Conservation (phyloP, 2,329 filamentous ascomycete genomes). For the Bisporella sp. region DNA sequence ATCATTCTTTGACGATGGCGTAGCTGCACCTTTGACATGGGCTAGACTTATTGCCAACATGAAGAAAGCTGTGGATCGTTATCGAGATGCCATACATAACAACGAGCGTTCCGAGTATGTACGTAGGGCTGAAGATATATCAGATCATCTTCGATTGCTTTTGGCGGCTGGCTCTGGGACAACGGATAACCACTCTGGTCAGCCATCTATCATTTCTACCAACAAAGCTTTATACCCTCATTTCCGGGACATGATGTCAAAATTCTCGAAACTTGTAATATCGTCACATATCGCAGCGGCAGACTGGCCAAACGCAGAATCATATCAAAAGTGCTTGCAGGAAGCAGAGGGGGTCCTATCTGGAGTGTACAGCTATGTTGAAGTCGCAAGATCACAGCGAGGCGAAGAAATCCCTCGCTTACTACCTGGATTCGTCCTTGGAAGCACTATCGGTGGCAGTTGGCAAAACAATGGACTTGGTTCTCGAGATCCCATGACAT, state of each 20-base stretch:
- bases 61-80: constrained; percentile 82
- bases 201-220: constrained; percentile 97
- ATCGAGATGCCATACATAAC: constrained; percentile 80
- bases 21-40: constrained; percentile 77
- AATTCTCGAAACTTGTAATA: constrained; percentile 97
- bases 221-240: constrained; percentile 97
- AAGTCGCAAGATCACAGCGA: constrained; percentile 86
- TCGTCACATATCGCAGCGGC: constrained; percentile 96
- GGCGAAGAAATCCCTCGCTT: constrained; percentile 91
- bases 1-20: constrained; percentile 88
- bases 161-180: constrained; percentile 95
- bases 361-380: constrained; percentile 93
- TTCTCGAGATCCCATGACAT: constrained; percentile 63
- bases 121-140: constrained; percentile 92
- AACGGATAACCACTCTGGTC: constrained; percentile 96
- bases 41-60: constrained; percentile 86
- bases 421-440: constrained; percentile 86
- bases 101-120: constrained; percentile 87
- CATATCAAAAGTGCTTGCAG: constrained; percentile 88
- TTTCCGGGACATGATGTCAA: constrained; percentile 99
- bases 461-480: constrained; percentile 72
- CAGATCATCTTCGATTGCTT: constrained; percentile 86
- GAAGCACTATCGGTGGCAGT: constrained; percentile 74
- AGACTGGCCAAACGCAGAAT: constrained; percentile 91
- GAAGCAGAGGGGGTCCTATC: constrained; percentile 95